Percentiles rank a stretch among this genome's conserved stretches.
These are phyloP conservation scores for Cenchrus purpureus DNA, from an alignment of 176 grass and related monocot species.

Conservation along the genomic window DNA sequence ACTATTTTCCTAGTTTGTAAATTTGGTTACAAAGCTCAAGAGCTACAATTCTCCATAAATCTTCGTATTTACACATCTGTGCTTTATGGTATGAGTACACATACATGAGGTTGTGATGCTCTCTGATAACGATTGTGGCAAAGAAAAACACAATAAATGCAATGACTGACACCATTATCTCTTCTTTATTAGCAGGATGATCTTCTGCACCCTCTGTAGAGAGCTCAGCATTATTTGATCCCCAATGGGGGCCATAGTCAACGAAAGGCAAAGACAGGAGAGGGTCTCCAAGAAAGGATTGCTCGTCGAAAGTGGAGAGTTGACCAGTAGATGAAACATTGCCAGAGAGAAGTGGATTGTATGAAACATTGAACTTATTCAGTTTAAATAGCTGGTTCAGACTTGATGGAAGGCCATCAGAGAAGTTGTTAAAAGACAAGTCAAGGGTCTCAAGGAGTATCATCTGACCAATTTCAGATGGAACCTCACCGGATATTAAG, in stretches of 20 bases:
- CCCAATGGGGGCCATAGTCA: background rate
- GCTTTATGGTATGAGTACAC: background rate
- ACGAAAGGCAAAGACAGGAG: background rate
- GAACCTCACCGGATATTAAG: conserved; percentile 50
- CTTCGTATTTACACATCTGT: background rate
- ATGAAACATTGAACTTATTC: conserved; percentile 61
- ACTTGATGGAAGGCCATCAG: conserved; percentile 45
- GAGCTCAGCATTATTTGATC: background rate
- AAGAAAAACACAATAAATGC: conserved; percentile 12
- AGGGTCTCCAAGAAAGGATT: conserved; percentile 57
- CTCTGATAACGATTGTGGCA: background rate
- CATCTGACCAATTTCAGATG: conserved; percentile 36
- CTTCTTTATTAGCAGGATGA: background rate
- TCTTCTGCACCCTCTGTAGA: background rate
- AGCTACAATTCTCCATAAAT: background rate
- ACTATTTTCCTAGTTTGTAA: background rate
- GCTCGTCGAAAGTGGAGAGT: conserved; percentile 41
- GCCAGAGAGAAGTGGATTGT: conserved; percentile 14
- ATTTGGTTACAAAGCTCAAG: background rate
- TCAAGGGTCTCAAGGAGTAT: conserved; percentile 50
- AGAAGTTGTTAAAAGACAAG: conserved; percentile 62
- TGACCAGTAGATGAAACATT: conserved; percentile 32
- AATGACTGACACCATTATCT: background rate
- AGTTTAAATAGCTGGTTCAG: conserved; percentile 44
- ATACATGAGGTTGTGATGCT: conserved; percentile 15